Evolutionary conservation across 164 flowering plant species (phyloP).

Genomic region (Vitis labrusca): DNA sequence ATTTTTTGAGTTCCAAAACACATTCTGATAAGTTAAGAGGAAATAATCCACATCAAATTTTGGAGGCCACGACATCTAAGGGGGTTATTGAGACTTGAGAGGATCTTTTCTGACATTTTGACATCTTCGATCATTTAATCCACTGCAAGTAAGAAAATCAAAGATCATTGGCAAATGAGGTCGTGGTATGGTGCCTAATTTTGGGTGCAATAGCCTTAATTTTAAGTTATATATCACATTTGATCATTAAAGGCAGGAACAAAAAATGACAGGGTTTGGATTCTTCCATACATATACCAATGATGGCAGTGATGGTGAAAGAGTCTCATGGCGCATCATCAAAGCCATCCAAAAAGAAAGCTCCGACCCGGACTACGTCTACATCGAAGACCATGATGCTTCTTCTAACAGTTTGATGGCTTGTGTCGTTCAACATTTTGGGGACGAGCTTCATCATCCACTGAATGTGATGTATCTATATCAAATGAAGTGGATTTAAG

Average conservation of each 20-base stretch:
- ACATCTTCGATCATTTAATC: no score
- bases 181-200: constrained; percentile 20
- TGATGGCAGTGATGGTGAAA: constrained; percentile 99
- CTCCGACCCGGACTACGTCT: constrained; percentile 67
- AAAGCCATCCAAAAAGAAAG: constrained; percentile 77
- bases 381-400: constrained; percentile 87
- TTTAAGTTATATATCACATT: constrained; percentile 3
- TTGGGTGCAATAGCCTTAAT: constrained; percentile 11
- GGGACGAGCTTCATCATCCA: constrained; percentile 58
- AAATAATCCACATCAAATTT: no score
- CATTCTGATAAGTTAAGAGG: no score
- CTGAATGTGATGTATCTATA: constrained; percentile 86
- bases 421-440: constrained; percentile 88
- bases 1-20: no score
- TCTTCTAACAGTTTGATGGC: constrained; percentile 51
- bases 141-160: no score
- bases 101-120: neutral
- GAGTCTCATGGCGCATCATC: constrained; percentile 95
- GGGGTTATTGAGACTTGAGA: no score
- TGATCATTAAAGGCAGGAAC: constrained; percentile 24
- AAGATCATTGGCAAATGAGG: constrained; percentile 5
- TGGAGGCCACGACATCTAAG: no score
- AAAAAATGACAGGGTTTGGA: constrained; percentile 54
- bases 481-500: constrained; percentile 92
- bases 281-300: constrained; percentile 98